Evolutionary conservation across 257 asterid genomes (phyloP), one percentile per base, ranked within the genome.

Genomic region (Striga asiatica): DNA sequence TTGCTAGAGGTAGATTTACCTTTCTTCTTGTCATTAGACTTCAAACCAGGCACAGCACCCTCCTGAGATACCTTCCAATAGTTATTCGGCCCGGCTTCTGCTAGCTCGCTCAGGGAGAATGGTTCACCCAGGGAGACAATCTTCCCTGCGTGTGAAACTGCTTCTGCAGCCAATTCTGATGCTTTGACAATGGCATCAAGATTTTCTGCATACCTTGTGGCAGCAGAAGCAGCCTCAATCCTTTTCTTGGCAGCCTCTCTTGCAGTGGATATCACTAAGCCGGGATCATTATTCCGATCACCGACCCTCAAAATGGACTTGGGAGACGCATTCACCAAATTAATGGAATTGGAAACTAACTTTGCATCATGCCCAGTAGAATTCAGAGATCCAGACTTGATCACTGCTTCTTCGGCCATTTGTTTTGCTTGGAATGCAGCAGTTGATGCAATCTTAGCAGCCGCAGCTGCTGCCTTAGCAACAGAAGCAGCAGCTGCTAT

Each of bases 391-490:
- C 77, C 85, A 74, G 58, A 42, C 16, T 60, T 45, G 41, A 54
- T 22, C 56, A 78, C 31, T 64, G 88, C 83, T 66, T 92, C 94
- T 49, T 85, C 95, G 9, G 95, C 95, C 88, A 93, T 85, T 69
- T 72, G 81, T 66, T 82, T 83, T 31, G 95, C 94, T 66, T 81
- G 94, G 54, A 72, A 53, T 18, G 97, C 96, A 66, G 82, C 95
- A 64, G 63, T 80, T 68, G 82, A 83, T 53, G 99, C 99, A 49
- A 93, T 75, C 76, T 81, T 83, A 50, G 99, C 97, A 62, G 97
- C 96, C 17, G 94, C 95, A 20, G 99, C 91, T 0, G 99, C 99
- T 16, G 94, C 99, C 85, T 79, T 92, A 12, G 99, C 99, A 63
- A 92, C 96, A 68, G 92, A 75, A 54, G 94, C 78, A 71, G 97